Percentiles rank a stretch among this genome's conserved stretches.
Evolutionary conservation across 176 grass and related monocot species (phyloP).

Genomic region (Rhynchospora breviuscula): DNA sequence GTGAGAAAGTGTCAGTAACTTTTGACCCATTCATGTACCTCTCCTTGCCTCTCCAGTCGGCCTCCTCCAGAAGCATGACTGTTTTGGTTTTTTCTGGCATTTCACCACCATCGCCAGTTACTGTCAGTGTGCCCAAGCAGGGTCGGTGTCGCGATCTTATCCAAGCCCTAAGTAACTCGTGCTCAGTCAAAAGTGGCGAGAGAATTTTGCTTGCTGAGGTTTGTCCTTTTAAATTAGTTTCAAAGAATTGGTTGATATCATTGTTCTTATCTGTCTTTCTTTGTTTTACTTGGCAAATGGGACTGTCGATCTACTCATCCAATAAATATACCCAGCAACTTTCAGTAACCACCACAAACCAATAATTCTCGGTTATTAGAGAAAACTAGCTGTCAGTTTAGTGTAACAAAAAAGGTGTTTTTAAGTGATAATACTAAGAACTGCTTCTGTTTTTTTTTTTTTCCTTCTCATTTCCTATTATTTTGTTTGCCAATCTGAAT

Average conservation of each 20-base stretch:
- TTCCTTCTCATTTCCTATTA: conserved; percentile 1
- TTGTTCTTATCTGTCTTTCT: neutral
- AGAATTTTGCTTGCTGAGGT: conserved; percentile 94
- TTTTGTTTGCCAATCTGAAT: conserved; percentile 26
- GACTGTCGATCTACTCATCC: neutral
- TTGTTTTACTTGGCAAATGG: neutral
- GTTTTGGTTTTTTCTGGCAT: conserved; percentile 67
- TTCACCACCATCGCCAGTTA: conserved; percentile 55
- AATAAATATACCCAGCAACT: neutral
- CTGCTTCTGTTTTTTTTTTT: neutral
- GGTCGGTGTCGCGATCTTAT: conserved; percentile 79
- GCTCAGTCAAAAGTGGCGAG: conserved; percentile 73
- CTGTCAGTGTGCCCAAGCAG: conserved; percentile 94
- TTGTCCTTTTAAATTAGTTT: conserved; percentile 18
- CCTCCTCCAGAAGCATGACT: conserved; percentile 72
- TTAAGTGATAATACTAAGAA: neutral
- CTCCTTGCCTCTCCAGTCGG: conserved; percentile 87
- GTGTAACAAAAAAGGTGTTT: neutral
- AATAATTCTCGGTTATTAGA: neutral
- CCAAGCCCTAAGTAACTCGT: conserved; percentile 68
- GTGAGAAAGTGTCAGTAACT: conserved; percentile 94
- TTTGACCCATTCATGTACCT: conserved; percentile 99
- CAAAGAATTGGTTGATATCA: neutral
- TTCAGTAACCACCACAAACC: neutral
- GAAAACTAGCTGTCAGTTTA: conserved; percentile 2